Conservation (phyloP, 495 filamentous ascomycete species). For the Penicillium chermesinum region DNA sequence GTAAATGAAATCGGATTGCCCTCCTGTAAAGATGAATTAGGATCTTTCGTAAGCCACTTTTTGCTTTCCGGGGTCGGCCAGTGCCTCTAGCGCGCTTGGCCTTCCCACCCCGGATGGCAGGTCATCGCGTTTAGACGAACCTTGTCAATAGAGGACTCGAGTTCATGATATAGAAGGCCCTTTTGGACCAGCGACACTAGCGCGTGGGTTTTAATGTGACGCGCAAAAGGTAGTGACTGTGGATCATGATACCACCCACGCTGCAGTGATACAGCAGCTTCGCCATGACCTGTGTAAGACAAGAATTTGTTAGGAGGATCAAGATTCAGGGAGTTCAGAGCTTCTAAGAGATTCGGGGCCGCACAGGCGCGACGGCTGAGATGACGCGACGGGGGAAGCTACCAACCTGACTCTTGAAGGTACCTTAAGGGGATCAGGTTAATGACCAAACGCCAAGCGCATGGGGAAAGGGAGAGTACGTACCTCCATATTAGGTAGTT, state of each 20-base stretch:
- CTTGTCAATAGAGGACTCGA: constrained; percentile 57
- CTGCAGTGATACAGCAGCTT: constrained; percentile 74
- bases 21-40: constrained; percentile 31
- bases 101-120: background rate
- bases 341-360: background rate
- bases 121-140: constrained; percentile 43
- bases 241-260: constrained; percentile 75
- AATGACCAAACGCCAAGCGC: background rate
- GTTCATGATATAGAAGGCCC: constrained; percentile 68
- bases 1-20: constrained; percentile 35
- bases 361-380: background rate
- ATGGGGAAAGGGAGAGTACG: constrained; percentile 34
- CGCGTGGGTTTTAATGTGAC: constrained; percentile 68
- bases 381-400: constrained; percentile 10
- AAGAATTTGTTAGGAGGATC: background rate
- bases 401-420: constrained; percentile 84
- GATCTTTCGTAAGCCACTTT: background rate
- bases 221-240: constrained; percentile 69
- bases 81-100: background rate
- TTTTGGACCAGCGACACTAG: constrained; percentile 72
- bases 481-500: constrained; percentile 99
- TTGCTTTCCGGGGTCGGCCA: background rate
- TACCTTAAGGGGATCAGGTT: constrained; percentile 55
- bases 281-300: constrained; percentile 44
- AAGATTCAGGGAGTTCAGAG: constrained; percentile 11